Conservation (phyloP, 495 filamentous ascomycete genomes). For the Penicillium bovifimosum region DNA sequence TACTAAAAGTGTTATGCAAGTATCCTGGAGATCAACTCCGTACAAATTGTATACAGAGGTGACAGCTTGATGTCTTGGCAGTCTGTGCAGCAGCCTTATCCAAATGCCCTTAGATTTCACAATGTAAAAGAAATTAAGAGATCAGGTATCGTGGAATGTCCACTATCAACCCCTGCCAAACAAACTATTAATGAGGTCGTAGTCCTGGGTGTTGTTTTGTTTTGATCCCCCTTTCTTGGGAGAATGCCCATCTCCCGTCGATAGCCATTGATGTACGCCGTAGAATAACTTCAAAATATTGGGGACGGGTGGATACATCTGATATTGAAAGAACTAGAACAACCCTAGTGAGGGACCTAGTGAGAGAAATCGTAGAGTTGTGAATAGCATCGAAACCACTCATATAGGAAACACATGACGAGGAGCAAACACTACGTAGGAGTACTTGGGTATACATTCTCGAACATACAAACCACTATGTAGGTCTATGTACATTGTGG, state of each 20-base stretch:
- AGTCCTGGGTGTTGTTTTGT: not conserved
- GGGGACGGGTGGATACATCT: too few relatives aligned
- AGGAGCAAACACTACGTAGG: too few relatives aligned
- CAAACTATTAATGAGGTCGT: not conserved
- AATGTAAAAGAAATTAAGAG: not conserved
- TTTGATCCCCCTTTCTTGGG: constrained; percentile 14
- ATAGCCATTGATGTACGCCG: not conserved
- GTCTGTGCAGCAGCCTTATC: not conserved
- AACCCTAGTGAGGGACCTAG: too few relatives aligned
- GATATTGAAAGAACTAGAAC: too few relatives aligned
- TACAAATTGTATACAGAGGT: too few relatives aligned
- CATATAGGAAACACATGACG: too few relatives aligned
- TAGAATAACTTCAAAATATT: not conserved
- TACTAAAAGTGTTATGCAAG: not conserved
- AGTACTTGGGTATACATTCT: not conserved
- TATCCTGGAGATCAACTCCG: too few relatives aligned
- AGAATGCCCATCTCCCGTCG: not conserved
- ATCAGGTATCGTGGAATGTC: constrained; percentile 4
- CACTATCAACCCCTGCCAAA: not conserved
- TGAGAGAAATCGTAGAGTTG: too few relatives aligned
- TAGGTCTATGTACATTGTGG: too few relatives aligned
- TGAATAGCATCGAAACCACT: not conserved
- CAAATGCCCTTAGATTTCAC: not conserved
- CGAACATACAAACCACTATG: too few relatives aligned
- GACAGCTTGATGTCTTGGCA: not conserved